These are phyloP conservation scores for Fusarium bactridioides DNA, from an alignment of 2,329 filamentous ascomycete genomes.

Conservation along the genomic window DNA sequence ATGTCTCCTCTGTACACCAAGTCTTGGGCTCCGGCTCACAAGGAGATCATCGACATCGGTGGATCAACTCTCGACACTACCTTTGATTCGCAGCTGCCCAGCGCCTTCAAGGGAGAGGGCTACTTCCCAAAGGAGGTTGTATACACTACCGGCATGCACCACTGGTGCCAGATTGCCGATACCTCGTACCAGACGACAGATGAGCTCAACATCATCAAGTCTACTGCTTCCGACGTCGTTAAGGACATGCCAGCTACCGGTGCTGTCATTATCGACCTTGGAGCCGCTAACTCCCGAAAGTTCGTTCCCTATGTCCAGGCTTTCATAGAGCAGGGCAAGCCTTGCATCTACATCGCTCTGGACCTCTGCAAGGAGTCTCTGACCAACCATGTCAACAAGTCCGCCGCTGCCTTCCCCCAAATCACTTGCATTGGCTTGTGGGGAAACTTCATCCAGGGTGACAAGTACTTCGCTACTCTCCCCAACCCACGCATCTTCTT, in stretches of 20 bases:
- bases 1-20: not conserved
- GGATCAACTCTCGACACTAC: slow-evolving; percentile 12
- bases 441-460: slow-evolving; percentile 34
- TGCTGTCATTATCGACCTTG: slow-evolving; percentile 29
- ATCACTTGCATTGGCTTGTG: slow-evolving; percentile 26
- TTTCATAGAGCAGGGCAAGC: slow-evolving; percentile 23
- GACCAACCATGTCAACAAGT: slow-evolving; percentile 1
- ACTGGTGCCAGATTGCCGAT: slow-evolving; percentile 28
- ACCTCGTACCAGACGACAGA: slow-evolving; percentile 29
- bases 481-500: slow-evolving; percentile 17
- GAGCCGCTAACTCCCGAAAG: slow-evolving; percentile 32
- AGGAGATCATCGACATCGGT: slow-evolving; percentile 30
- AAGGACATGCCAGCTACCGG: not conserved
- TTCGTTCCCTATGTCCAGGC: slow-evolving; percentile 31
- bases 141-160: slow-evolving; percentile 31
- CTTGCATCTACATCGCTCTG: slow-evolving; percentile 23
- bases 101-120: slow-evolving; percentile 12
- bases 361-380: slow-evolving; percentile 24
- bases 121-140: slow-evolving; percentile 39
- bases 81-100: slow-evolving; percentile 6
- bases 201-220: slow-evolving; percentile 28
- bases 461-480: slow-evolving; percentile 17
- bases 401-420: slow-evolving; percentile 10
- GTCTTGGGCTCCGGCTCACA: not conserved
- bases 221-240: slow-evolving; percentile 21